Percentiles rank a stretch among this genome's conserved stretches.
Evolutionary conservation across 2,329 filamentous ascomycete species (phyloP).

Genomic region (Ophidiomyces ophidiicola): DNA sequence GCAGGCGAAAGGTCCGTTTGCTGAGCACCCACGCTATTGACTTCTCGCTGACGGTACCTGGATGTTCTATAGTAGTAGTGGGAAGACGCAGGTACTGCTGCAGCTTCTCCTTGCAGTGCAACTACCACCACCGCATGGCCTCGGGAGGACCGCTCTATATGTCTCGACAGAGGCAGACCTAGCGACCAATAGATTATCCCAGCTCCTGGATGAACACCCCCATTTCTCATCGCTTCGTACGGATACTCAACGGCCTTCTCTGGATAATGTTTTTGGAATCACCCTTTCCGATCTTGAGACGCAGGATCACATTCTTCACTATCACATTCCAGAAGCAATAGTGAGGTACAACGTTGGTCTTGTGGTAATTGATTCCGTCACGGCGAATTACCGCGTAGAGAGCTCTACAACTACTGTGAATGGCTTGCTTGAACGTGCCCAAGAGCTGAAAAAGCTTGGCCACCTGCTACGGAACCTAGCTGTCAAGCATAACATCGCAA

Average conservation of each 20-base stretch:
- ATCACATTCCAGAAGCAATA: constrained; percentile 80
- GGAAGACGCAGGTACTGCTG: constrained; percentile 89
- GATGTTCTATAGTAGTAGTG: constrained; percentile 52
- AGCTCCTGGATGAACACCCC: constrained; percentile 61
- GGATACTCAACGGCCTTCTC: constrained; percentile 43
- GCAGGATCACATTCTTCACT: constrained; percentile 88
- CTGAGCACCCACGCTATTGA: neutral
- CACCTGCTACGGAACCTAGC: constrained; percentile 65
- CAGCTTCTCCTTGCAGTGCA: constrained; percentile 74
- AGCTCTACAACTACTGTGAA: constrained; percentile 36
- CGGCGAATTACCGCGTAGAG: constrained; percentile 90
- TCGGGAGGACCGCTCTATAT: constrained; percentile 68
- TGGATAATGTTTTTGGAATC: constrained; percentile 67
- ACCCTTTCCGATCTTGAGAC: constrained; percentile 80
- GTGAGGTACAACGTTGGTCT: constrained; percentile 64
- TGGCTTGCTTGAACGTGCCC: constrained; percentile 59
- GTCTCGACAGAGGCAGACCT: constrained; percentile 85
- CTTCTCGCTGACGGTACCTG: constrained; percentile 3
- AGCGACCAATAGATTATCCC: constrained; percentile 65
- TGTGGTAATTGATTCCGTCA: constrained; percentile 78
- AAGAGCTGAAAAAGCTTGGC: constrained; percentile 64
- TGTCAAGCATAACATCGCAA: constrained; percentile 58
- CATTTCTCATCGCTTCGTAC: constrained; percentile 39
- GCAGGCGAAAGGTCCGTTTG: constrained; percentile 64
- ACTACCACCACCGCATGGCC: constrained; percentile 59